Evolutionary conservation across 352 stramenopile species (phyloP).

Genomic region (Phytophthora constricta): DNA sequence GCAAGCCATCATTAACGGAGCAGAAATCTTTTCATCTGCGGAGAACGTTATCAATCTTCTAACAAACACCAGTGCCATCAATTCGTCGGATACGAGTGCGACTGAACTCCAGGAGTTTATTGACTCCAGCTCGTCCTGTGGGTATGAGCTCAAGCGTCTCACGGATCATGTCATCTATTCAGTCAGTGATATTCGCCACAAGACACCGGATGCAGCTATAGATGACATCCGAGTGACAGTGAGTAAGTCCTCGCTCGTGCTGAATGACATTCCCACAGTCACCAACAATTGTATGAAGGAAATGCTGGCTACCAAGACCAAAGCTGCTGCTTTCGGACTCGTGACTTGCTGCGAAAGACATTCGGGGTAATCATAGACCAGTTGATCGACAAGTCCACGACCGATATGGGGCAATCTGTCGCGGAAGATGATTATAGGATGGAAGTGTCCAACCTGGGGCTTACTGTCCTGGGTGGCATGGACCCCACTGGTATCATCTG

Average conservation of each 20-base stretch:
- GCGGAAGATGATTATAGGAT: conserved; percentile 42
- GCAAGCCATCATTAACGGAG: conserved; percentile 24
- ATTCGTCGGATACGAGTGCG: conserved; percentile 16
- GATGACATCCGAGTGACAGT: conserved; percentile 23
- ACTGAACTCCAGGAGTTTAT: conserved; percentile 28
- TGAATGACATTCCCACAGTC: conserved; percentile 28
- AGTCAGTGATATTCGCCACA: conserved; percentile 24
- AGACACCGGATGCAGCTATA: conserved; percentile 11
- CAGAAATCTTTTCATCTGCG: conserved; percentile 23
- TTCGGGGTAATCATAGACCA: conserved; percentile 32
- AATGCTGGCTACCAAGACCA: conserved; percentile 20
- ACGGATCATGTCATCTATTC: conserved; percentile 21
- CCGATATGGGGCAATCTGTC: conserved; percentile 20
- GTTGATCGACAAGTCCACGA: conserved; percentile 19
- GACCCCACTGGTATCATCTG: conserved; percentile 52
- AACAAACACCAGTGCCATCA: conserved; percentile 16
- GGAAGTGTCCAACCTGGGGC: conserved; percentile 46
- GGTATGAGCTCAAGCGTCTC: conserved; percentile 28
- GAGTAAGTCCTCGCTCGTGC: conserved; percentile 20
- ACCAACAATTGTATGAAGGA: conserved; percentile 32
- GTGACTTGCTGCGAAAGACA: conserved; percentile 30
- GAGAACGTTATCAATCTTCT: conserved; percentile 29
- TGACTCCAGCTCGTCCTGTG: conserved; percentile 19
- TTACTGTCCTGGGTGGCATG: conserved; percentile 48
- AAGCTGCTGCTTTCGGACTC: conserved; percentile 24